A percentile compares a stretch with the other conserved stretches of the same genome.
These are phyloP conservation scores for Pythium scleroteichum DNA, from an alignment of 352 stramenopile genomes.

Conservation along the genomic window DNA sequence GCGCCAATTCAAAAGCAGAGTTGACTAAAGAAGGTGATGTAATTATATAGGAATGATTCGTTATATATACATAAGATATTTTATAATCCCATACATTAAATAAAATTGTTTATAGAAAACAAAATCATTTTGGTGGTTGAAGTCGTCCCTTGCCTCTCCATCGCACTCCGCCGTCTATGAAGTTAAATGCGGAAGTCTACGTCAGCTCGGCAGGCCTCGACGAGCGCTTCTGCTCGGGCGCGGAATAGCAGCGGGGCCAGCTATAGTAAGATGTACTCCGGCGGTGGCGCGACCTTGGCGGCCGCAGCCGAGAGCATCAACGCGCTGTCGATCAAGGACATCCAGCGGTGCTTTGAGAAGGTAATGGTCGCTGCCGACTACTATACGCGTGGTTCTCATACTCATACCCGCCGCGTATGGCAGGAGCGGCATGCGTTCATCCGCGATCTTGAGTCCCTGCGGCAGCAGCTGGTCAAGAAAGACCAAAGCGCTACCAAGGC, in stretches of 20 bases:
- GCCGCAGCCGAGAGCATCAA: not conserved
- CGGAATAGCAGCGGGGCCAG: slow-evolving; percentile 3
- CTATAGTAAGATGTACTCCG: slow-evolving; percentile 19
- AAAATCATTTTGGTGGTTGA: not conserved
- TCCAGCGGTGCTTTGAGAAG: slow-evolving; percentile 78
- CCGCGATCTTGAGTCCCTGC: slow-evolving; percentile 68
- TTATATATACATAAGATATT: too few species aligned
- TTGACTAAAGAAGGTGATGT: not conserved
- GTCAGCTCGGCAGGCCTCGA: not conserved
- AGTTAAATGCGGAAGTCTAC: not conserved
- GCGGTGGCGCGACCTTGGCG: not conserved
- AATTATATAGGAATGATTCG: not conserved
- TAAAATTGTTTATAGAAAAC: too few species aligned
- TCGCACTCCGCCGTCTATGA: too few species aligned
- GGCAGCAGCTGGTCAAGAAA: slow-evolving; percentile 78
- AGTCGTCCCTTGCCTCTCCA: not conserved
- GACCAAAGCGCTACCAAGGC: slow-evolving; percentile 54
- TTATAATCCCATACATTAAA: too few species aligned
- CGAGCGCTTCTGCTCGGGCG: not conserved
- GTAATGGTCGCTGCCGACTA: slow-evolving; percentile 1
- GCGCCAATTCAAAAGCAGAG: slow-evolving; percentile 6
- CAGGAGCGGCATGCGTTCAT: slow-evolving; percentile 64
- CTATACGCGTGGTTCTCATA: too few species aligned
- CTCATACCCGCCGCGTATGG: too few species aligned
- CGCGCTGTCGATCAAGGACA: slow-evolving; percentile 62